A percentile compares a stretch with the other conserved stretches of the same genome.
Evolutionary conservation across 2,329 filamentous ascomycete genomes (phyloP).

Genomic region (Verticillium isaacii): DNA sequence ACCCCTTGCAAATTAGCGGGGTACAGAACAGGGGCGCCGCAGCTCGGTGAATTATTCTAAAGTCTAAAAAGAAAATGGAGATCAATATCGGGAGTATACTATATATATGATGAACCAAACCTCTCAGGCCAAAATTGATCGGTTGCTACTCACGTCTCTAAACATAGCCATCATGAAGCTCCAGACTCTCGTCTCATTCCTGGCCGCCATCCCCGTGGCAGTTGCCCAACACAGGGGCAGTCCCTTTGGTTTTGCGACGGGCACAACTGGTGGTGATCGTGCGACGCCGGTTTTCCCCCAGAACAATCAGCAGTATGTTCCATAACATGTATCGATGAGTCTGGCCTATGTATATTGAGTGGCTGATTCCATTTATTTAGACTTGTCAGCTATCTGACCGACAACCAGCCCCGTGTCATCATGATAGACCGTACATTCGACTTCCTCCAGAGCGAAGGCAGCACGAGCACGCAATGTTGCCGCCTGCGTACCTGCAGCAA

Average conservation of each 20-base stretch:
- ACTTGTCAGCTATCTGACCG: conserved; percentile 26
- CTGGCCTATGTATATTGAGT: no score
- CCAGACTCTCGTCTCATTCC: not conserved
- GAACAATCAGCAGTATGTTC: conserved; percentile 31
- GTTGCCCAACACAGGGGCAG: conserved; percentile 21
- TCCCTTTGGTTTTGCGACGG: conserved; percentile 24
- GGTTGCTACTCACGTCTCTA: no score
- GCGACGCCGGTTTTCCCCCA: conserved; percentile 36
- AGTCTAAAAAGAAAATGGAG: no score
- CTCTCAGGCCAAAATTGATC: no score
- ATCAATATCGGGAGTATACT: no score
- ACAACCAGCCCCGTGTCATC: conserved; percentile 28
- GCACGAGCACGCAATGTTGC: conserved; percentile 17
- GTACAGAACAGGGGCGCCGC: no score
- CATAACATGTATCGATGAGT: no score
- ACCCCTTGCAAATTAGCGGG: no score
- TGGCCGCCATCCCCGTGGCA: conserved; percentile 15
- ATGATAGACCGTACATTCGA: conserved; percentile 26
- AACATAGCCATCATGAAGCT: no score
- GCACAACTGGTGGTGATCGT: conserved; percentile 47
- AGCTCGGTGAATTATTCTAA: no score
- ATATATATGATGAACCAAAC: no score
- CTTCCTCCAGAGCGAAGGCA: conserved; percentile 20
- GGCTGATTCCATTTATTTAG: not conserved
- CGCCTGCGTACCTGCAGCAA: not conserved